Base-by-base conservation (phyloP, 176 grass and related monocot species). In the Pontederia crassipes region DNA sequence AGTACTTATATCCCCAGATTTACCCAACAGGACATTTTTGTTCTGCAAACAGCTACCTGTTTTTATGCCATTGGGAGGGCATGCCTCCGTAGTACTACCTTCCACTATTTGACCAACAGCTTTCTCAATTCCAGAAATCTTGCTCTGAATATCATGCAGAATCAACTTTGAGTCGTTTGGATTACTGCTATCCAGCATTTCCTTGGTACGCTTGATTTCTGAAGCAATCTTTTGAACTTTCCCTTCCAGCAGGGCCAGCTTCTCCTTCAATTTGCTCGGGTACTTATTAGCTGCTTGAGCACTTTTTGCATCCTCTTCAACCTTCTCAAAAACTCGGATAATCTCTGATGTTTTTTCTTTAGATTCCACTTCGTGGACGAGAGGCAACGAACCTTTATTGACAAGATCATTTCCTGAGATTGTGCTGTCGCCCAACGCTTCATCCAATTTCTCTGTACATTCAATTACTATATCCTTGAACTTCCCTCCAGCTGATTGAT, bases 181-280 rank as follows among this genome's bases (percentile, higher is more conserved):
- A 48, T 97, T 91, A 74, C 85, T 83, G 27, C 73, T 78, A 62
- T 97, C 93, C 57, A 97, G 65, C 71, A 92, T 85, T 64, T 85
- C 93, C 57, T 97, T 97, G 13, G 93, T 97, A 52, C 83, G 75
- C 67, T 91, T 91, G 70, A 97, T 97, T 47, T 97, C 87, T 1
- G 84, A 85, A 35, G 87, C 93, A 76, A 98, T 98, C 74, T 88
- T 92, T 77, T 88, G 93, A 73, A 98, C 93, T 62, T 83, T 84
- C 24, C 81, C 87, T 81, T 98, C 93, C 63, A 92, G 27, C 0
- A 79, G 66, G 17, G 93, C 87, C 17, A 91, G 52, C 59, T 97
- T 97, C 57, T 97, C 93, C 45, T 92, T 84, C 61, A 97, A 72
- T 68, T 76, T 88, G 70, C 93, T 97, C 27, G 93, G 83, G 68